Conservation (phyloP, 441 rosid genomes). For the Erodium chrysanthum region DNA sequence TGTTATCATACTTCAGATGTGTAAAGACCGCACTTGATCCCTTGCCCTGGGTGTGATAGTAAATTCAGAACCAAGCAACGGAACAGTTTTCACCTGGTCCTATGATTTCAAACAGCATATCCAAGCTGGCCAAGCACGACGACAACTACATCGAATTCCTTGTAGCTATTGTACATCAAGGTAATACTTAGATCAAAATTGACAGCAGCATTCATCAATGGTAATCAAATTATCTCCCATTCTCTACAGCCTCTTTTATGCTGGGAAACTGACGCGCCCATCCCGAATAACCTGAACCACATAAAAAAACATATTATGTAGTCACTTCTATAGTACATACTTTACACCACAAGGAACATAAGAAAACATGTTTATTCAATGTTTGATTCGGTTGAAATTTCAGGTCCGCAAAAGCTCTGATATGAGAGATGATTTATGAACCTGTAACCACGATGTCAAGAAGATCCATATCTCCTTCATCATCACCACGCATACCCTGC, state of each 20-base stretch:
- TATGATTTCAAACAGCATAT: neutral
- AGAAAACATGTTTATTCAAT: neutral
- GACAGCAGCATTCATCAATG: too few relatives aligned
- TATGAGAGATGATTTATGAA: neutral
- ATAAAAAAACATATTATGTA: neutral
- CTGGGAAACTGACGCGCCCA: slow-evolving; percentile 62
- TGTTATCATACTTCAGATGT: too few relatives aligned
- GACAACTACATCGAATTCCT: neutral
- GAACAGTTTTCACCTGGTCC: neutral
- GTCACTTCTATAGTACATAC: neutral
- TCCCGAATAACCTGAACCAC: slow-evolving; percentile 47
- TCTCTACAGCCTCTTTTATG: slow-evolving; percentile 24
- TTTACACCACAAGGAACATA: neutral
- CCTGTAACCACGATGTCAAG: slow-evolving; percentile 50
- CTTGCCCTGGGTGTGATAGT: too few relatives aligned
- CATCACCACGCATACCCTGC: slow-evolving; percentile 40
- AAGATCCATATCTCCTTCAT: slow-evolving; percentile 49
- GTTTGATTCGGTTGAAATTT: neutral
- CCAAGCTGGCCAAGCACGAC: neutral
- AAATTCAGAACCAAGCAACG: neutral
- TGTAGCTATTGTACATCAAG: neutral
- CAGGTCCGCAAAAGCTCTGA: neutral
- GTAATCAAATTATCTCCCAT: neutral
- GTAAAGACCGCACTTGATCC: too few relatives aligned
- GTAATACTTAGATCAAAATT: neutral